A percentile compares a stretch with the other conserved stretches of the same genome.
Conservation (phyloP, 768 basidiomycete genomes). For the Xanthoconium purpureum region DNA sequence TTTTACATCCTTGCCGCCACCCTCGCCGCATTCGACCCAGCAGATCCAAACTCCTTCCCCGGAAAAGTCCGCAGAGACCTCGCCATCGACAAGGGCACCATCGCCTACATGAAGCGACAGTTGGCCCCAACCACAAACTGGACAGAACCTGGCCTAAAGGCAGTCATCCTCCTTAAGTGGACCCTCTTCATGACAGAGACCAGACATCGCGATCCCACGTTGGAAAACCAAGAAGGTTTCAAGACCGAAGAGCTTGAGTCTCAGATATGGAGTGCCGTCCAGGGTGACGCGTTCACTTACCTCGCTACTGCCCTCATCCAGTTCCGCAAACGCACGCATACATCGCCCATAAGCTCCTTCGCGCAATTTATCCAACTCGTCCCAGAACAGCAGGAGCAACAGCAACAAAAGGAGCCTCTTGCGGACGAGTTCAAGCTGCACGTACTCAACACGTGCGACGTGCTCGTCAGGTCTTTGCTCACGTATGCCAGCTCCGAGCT, state of each 20-base stretch:
- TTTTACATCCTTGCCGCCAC: constrained; percentile 66
- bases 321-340: constrained; percentile 40
- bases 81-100: constrained; percentile 43
- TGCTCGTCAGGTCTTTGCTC: constrained; percentile 66
- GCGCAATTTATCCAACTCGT: constrained; percentile 39
- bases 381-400: constrained; percentile 37
- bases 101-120: constrained; percentile 59
- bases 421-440: constrained; percentile 47
- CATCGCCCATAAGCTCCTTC: constrained; percentile 34
- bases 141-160: constrained; percentile 70
- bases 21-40: constrained; percentile 64
- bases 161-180: constrained; percentile 80
- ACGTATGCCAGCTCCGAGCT: constrained; percentile 77
- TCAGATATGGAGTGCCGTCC: constrained; percentile 79
- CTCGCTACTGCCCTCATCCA: constrained; percentile 59
- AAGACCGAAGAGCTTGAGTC: constrained; percentile 77
- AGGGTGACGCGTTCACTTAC: constrained; percentile 77
- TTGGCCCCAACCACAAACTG: constrained; percentile 53
- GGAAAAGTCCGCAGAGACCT: constrained; percentile 47
- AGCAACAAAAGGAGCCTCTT: constrained; percentile 36
- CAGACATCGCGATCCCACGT: constrained; percentile 60
- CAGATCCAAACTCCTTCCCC: constrained; percentile 48
- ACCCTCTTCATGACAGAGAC: constrained; percentile 79
- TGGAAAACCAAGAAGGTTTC: constrained; percentile 65
- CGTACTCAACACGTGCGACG: constrained; percentile 65